A percentile compares a stretch with the other conserved stretches of the same genome.
Conservation (phyloP, 208 protist species). For the Leishmania gerbilli region DNA sequence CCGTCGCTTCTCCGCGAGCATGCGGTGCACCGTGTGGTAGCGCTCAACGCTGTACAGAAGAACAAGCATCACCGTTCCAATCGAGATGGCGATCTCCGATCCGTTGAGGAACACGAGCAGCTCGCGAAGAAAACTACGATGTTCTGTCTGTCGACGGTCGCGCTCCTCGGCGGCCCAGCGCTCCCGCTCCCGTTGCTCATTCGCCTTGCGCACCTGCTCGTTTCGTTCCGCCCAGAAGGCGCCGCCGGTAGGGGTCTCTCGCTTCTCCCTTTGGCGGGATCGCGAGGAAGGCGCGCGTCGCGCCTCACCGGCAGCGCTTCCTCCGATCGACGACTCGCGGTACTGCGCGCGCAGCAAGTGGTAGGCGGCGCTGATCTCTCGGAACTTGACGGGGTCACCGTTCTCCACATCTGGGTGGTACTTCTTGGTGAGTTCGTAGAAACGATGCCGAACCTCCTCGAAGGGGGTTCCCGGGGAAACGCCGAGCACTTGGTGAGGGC, state of each 20-base stretch:
- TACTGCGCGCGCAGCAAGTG: constrained; percentile 51
- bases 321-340: constrained; percentile 4
- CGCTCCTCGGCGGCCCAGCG: constrained; percentile 27
- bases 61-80: constrained; percentile 41
- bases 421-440: constrained; percentile 61
- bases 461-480: constrained; percentile 49
- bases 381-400: constrained; percentile 69
- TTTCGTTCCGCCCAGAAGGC: constrained; percentile 64
- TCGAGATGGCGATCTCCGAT: constrained; percentile 56
- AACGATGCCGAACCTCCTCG: constrained; percentile 54
- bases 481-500: constrained; percentile 63
- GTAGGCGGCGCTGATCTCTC: constrained; percentile 78
- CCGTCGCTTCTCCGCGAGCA: constrained; percentile 49
- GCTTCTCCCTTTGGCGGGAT: constrained; percentile 9
- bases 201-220: constrained; percentile 34
- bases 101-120: constrained; percentile 39
- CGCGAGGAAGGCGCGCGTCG: neutral
- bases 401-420: constrained; percentile 77
- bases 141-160: constrained; percentile 24
- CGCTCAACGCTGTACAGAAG: constrained; percentile 53
- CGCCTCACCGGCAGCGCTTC: constrained; percentile 10
- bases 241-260: constrained; percentile 18
- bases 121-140: constrained; percentile 24
- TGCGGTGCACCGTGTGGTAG: constrained; percentile 52
- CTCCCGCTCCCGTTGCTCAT: constrained; percentile 34